Evolutionary conservation across 306 rosid species (phyloP).

Genomic region (Cyclanthera cordifolia): DNA sequence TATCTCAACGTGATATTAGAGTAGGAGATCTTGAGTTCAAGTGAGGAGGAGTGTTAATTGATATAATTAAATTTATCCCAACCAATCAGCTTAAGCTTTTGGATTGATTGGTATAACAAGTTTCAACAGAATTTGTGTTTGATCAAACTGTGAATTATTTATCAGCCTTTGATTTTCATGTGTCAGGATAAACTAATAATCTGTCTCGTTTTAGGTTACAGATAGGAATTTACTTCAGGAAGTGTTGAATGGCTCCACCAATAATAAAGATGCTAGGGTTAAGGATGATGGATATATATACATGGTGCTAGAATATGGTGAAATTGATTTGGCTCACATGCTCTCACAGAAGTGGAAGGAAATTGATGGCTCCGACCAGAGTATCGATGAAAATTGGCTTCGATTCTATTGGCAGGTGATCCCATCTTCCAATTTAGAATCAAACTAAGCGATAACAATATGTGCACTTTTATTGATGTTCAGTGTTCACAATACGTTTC

Average conservation of each 20-base stretch:
- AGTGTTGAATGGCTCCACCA: constrained; percentile 60
- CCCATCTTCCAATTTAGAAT: constrained; percentile 1
- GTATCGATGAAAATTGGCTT: constrained; percentile 83
- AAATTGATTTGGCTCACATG: constrained; percentile 98
- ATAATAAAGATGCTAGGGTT: constrained; percentile 74
- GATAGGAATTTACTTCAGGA: constrained; percentile 72
- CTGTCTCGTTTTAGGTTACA: constrained; percentile 51
- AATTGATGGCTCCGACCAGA: constrained; percentile 43
- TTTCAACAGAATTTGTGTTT: neutral
- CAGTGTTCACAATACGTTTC: neutral
- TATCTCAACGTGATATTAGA: no score
- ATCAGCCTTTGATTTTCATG: neutral
- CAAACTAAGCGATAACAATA: neutral
- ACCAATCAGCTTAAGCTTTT: no score
- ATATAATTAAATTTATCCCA: no score
- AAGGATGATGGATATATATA: constrained; percentile 84
- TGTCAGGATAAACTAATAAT: neutral
- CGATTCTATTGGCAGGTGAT: constrained; percentile 95
- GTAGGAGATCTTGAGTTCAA: no score
- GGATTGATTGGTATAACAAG: no score
- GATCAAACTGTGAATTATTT: neutral
- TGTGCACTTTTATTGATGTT: neutral
- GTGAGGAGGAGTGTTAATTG: no score
- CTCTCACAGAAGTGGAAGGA: constrained; percentile 94
- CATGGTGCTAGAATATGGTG: constrained; percentile 98